Conservation (phyloP, 2,329 filamentous ascomycete species). For the Alternaria sp. region DNA sequence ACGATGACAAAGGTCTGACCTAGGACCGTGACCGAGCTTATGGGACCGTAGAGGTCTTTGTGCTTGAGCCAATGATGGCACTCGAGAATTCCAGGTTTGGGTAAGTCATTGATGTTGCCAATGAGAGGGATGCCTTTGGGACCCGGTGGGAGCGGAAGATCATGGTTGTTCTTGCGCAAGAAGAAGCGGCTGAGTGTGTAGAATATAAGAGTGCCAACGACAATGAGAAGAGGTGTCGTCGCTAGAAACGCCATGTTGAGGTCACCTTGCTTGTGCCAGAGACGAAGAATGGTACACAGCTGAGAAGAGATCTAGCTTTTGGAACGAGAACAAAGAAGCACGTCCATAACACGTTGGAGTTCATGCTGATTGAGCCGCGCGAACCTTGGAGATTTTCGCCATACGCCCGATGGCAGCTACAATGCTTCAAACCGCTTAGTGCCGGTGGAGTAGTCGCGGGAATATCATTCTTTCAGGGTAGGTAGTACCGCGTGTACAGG, state of each 20-base stretch:
- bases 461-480: neutral
- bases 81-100: slow-evolving; percentile 46
- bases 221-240: neutral
- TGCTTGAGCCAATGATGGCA: slow-evolving; percentile 54
- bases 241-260: neutral
- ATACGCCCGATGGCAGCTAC: neutral
- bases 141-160: slow-evolving; percentile 55
- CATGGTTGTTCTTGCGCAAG: neutral
- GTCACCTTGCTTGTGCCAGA: neutral
- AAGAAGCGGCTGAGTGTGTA: neutral
- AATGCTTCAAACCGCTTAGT: neutral
- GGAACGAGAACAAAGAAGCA: too few relatives aligned
- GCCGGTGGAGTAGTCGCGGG: neutral
- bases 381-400: neutral
- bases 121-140: slow-evolving; percentile 57
- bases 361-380: neutral
- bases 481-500: neutral
- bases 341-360: too few relatives aligned
- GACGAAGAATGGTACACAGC: too few relatives aligned
- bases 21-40: slow-evolving; percentile 38
- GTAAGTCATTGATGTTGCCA: slow-evolving; percentile 60
- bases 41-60: slow-evolving; percentile 46
- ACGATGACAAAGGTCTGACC: slow-evolving; percentile 40
- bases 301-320: accelerated
- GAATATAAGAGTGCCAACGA: neutral